Base-by-base conservation (phyloP, 805 yeast species). In the Candida chauliodis region DNA sequence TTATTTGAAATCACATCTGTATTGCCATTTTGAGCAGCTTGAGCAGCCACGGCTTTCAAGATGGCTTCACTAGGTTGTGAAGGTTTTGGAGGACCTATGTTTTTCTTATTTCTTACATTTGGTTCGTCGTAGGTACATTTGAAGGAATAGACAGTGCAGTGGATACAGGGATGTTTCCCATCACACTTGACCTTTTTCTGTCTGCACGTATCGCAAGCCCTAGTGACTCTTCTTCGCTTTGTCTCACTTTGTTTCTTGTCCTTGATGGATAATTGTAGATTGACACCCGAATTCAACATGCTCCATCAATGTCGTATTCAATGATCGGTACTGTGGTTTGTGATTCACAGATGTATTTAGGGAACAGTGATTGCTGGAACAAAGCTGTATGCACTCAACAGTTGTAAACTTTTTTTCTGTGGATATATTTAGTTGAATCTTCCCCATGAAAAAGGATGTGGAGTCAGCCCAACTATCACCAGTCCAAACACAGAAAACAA, bases 71-170 rank as follows among this genome's bases (percentile, higher is more conserved):
- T 38, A 10, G 45, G 40, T 25, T 42, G 45, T 14, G 62, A 48
- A 2, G 61, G 57, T 3, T 44, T 41, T 3, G 65, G 66, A 10
- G 58, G 55, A 2, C 59, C 61, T n/a, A 52, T 48, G 34, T 55
- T 52, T 42, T 60, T 63, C 50, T 63, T 77, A 51, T 75, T 77
- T 35, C 85, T 60, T 39, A 71, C 64, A 37, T 82, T 71, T 8
- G 95, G 91, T 51, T 85, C 87, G 52, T 84, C 85, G 56, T 88
- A 88, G 0, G 95, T 78, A 60, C 96, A 88, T 41, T 78, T 83
- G 58, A 84, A 85, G 15, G 86, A 78, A 61, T 87, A 89, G 1
- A 87, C 95, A 1, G 95, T 84, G 55, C 96, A 88, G 56, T 81
- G 87, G 22, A 77, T 74, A 56, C 95, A 84, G 1, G 91, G 93